Evolutionary conservation across 495 filamentous ascomycete species (phyloP).

Genomic region (Cladorrhinum samala): DNA sequence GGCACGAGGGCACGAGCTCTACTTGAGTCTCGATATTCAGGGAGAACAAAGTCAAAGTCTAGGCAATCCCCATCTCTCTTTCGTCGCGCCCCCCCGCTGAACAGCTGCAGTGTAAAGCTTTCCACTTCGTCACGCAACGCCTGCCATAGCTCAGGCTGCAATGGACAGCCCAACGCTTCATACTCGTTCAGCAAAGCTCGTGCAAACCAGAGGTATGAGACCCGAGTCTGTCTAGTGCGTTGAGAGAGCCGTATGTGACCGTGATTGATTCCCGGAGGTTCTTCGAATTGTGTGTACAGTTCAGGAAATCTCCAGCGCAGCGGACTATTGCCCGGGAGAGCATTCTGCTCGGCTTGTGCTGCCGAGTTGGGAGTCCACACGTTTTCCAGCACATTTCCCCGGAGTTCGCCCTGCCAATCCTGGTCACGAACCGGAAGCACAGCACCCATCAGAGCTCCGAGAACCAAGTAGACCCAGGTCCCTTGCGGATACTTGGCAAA

Average conservation of each 20-base stretch:
- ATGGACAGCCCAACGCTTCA: background rate
- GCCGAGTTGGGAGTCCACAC: background rate
- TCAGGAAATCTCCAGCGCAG: background rate
- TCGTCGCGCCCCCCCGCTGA: too few species aligned
- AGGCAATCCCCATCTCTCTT: too few species aligned
- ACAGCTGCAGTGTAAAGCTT: background rate
- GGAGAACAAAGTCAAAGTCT: background rate
- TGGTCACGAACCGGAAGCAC: background rate
- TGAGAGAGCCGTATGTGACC: background rate
- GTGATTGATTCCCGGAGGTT: too few species aligned
- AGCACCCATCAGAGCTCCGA: background rate
- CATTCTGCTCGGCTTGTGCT: background rate
- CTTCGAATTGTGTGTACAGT: too few species aligned
- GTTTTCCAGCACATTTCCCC: background rate
- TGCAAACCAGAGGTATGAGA: background rate
- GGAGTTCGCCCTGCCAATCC: background rate
- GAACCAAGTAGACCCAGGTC: background rate
- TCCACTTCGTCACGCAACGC: background rate
- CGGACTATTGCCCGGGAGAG: background rate
- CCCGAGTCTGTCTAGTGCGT: background rate
- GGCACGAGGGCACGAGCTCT: too few species aligned
- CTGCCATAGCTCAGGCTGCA: background rate
- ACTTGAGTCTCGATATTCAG: too few species aligned
- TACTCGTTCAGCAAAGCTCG: background rate
- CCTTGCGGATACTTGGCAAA: background rate